A percentile compares a stretch with the other conserved stretches of the same genome.
Conservation (phyloP, 805 yeast species). For the Saitoella complicata region DNA sequence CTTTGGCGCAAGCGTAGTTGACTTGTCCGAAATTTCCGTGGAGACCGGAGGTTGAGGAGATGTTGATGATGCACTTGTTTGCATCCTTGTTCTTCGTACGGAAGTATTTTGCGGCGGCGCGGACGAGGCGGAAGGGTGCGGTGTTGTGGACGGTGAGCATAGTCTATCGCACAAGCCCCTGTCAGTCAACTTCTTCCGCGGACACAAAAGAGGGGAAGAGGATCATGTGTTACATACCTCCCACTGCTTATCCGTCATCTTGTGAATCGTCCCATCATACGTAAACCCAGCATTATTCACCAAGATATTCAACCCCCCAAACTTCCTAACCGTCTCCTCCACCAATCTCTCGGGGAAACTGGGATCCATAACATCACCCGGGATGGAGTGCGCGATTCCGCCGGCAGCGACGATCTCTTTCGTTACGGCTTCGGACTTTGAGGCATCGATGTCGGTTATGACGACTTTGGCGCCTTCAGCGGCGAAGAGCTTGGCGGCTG, state of each 20-base stretch:
- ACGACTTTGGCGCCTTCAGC: slow-evolving; percentile 64
- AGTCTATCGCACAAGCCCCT: neutral
- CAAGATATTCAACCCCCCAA: slow-evolving; percentile 71
- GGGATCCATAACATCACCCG: too few relatives aligned
- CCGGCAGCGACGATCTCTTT: too few relatives aligned
- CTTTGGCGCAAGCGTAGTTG: slow-evolving; percentile 86
- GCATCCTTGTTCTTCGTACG: slow-evolving; percentile 55
- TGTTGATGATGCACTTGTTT: slow-evolving; percentile 47
- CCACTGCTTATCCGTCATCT: slow-evolving; percentile 80
- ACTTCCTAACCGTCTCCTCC: slow-evolving; percentile 16
- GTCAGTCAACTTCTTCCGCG: too few relatives aligned
- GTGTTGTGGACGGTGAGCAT: slow-evolving; percentile 68
- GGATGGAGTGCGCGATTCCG: too few relatives aligned
- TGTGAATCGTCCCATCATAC: slow-evolving; percentile 72
- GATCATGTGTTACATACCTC: slow-evolving; percentile 19
- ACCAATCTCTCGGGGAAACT: too few relatives aligned
- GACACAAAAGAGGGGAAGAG: too few relatives aligned
- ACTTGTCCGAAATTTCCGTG: slow-evolving; percentile 97
- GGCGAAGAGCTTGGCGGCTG: slow-evolving; percentile 71
- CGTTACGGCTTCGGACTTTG: too few relatives aligned
- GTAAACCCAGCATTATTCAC: slow-evolving; percentile 90
- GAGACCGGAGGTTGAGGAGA: slow-evolving; percentile 90
- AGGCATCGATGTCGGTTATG: slow-evolving; percentile 49
- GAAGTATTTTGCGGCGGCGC: slow-evolving; percentile 87
- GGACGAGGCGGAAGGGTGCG: slow-evolving; percentile 68